Evolutionary conservation across 2,329 filamentous ascomycete genomes (phyloP).

Genomic region (Calonectria ilicicola): DNA sequence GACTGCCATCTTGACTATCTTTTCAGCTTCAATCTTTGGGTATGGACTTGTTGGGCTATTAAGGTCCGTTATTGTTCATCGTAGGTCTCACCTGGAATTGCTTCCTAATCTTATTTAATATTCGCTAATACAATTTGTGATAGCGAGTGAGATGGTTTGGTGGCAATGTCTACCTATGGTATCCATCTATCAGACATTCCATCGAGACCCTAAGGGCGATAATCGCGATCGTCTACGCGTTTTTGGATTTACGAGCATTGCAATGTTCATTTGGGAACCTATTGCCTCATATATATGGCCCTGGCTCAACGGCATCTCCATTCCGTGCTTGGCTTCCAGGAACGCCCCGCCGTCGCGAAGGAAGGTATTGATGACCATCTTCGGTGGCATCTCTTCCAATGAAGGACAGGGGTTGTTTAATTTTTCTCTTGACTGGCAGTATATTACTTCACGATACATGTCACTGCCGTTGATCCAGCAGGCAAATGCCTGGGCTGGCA

Average conservation of each 20-base stretch:
- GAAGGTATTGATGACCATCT: background rate
- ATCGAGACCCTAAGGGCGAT: background rate
- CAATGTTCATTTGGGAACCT: background rate
- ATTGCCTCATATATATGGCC: background rate
- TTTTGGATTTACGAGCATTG: background rate
- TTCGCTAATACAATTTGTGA: background rate
- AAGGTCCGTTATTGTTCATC: background rate
- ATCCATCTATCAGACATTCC: background rate
- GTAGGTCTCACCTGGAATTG: background rate
- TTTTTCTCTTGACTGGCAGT: background rate
- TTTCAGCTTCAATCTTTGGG: background rate
- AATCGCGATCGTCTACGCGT: background rate
- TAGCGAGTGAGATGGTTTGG: background rate
- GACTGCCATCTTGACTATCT: background rate
- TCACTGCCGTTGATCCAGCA: background rate
- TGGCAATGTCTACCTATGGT: background rate
- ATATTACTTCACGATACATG: background rate
- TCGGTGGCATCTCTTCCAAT: background rate
- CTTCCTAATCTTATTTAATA: background rate
- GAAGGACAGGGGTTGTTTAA: background rate
- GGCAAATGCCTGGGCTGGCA: background rate
- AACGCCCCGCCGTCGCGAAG: background rate
- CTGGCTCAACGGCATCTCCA: background rate
- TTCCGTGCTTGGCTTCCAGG: background rate
- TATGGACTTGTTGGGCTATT: background rate